Percentiles rank a stretch among this genome's conserved stretches.
These are phyloP conservation scores for Ilyonectria mors-panacis DNA, from an alignment of 2,329 filamentous ascomycete species.

Conservation along the genomic window DNA sequence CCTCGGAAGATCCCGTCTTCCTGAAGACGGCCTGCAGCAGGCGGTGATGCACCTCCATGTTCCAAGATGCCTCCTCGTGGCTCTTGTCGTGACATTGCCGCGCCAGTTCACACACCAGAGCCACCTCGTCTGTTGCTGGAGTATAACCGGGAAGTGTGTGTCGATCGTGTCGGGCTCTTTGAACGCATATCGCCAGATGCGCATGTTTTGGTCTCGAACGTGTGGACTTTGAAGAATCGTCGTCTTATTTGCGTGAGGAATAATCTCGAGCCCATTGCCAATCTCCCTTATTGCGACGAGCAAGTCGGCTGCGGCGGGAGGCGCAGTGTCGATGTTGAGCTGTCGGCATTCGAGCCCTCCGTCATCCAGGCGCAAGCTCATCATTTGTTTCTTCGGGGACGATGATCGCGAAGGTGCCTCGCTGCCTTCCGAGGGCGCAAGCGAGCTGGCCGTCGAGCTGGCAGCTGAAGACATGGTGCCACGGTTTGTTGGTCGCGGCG, in stretches of 20 bases:
- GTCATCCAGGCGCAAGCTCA: constrained; percentile 27
- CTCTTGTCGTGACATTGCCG: constrained; percentile 27
- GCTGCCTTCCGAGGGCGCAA: not conserved
- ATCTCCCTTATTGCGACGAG: constrained; percentile 31
- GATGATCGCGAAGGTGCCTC: constrained; percentile 23
- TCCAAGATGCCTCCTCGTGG: constrained; percentile 36
- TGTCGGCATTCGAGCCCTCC: constrained; percentile 29
- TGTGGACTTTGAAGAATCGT: constrained; percentile 16
- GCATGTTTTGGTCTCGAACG: not conserved
- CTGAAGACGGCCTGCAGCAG: constrained; percentile 27
- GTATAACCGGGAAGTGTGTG: constrained; percentile 24
- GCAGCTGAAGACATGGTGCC: not conserved
- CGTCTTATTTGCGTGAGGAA: constrained; percentile 6
- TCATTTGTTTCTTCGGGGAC: constrained; percentile 38
- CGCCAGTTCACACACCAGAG: constrained; percentile 20
- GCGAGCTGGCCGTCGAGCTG: not conserved
- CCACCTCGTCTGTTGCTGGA: constrained; percentile 25
- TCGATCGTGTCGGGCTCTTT: constrained; percentile 3
- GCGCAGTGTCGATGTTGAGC: constrained; percentile 17
- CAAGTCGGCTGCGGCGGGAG: constrained; percentile 2
- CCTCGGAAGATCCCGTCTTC: not conserved
- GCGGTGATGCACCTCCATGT: constrained; percentile 39
- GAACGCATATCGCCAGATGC: constrained; percentile 34
- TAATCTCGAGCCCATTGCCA: constrained; percentile 29
- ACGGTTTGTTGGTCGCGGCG: not conserved